phyloP scores from a whole-genome alignment of 2,329 filamentous ascomycete species.

The Colletotrichum endophyticum region DNA sequence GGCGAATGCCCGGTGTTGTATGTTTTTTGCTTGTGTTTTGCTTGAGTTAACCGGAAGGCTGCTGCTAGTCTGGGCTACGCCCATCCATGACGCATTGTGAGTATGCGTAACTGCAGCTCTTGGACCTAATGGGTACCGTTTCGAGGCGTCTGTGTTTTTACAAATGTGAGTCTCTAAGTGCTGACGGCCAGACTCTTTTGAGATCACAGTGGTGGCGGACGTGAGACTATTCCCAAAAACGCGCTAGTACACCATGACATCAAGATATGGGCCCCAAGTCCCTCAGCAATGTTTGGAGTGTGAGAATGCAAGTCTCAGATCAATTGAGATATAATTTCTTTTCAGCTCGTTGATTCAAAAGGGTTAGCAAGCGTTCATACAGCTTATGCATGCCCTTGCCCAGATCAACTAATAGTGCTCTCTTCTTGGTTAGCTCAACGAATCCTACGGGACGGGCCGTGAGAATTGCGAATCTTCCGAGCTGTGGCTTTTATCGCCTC shows the following conservation, averaged over 20 bases:
- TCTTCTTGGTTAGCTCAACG: neutral
- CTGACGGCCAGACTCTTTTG: neutral
- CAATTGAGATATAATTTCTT: neutral
- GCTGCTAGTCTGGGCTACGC: rapidly evolving
- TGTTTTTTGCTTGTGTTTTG: neutral
- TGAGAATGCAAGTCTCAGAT: neutral
- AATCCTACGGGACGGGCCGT: neutral
- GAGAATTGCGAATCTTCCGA: neutral
- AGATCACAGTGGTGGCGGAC: neutral
- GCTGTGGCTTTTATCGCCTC: neutral
- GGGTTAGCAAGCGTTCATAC: neutral
- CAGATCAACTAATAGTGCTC: neutral
- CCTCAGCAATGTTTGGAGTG: neutral
- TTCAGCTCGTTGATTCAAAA: neutral
- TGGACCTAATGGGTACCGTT: too few species aligned
- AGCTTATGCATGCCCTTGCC: neutral
- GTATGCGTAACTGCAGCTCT: neutral
- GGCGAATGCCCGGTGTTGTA: neutral
- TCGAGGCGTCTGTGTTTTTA: neutral
- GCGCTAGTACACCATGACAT: neutral
- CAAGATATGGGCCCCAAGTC: neutral
- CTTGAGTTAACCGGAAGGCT: neutral
- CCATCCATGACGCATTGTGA: neutral
- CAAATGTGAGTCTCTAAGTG: neutral
- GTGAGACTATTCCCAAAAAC: neutral